Evolutionary conservation across 306 rosid genomes (phyloP).

Genomic region (Prunus armeniaca): DNA sequence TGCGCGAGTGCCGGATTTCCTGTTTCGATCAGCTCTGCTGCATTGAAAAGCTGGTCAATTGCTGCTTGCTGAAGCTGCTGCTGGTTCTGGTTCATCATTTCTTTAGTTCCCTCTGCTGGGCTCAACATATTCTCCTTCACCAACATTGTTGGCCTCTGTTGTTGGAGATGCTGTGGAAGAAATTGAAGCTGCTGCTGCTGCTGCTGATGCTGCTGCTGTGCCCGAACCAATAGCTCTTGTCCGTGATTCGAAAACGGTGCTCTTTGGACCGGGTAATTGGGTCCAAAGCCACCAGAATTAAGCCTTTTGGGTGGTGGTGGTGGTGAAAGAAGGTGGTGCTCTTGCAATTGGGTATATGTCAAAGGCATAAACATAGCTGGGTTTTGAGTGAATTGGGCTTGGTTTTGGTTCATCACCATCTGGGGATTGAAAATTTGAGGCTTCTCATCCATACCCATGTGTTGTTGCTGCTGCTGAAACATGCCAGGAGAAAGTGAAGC

Average conservation of each 20-base stretch:
- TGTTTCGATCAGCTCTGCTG: constrained; percentile 82
- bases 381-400: constrained; percentile 50
- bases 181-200: constrained; percentile 42
- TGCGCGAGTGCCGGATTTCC: constrained; percentile 88
- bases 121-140: constrained; percentile 54
- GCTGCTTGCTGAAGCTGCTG: constrained; percentile 67
- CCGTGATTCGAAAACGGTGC: constrained; percentile 44
- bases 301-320: constrained; percentile 63
- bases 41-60: constrained; percentile 67
- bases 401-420: constrained; percentile 53
- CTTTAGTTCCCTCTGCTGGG: constrained; percentile 35
- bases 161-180: constrained; percentile 61
- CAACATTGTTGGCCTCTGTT: constrained; percentile 40
- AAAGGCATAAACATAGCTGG: constrained; percentile 58
- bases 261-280: constrained; percentile 40
- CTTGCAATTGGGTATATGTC: constrained; percentile 52
- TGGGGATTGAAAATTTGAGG: constrained; percentile 54
- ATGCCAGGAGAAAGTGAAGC: constrained; percentile 39
- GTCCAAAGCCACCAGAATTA: constrained; percentile 44
- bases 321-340: constrained; percentile 47
- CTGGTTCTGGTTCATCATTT: constrained; percentile 34
- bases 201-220: constrained; percentile 45
- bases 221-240: constrained; percentile 41
- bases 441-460: constrained; percentile 58
- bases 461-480: constrained; percentile 43